Evolutionary conservation across 2,329 filamentous ascomycete genomes (phyloP).

Genomic region (Xylariaceae sp.): DNA sequence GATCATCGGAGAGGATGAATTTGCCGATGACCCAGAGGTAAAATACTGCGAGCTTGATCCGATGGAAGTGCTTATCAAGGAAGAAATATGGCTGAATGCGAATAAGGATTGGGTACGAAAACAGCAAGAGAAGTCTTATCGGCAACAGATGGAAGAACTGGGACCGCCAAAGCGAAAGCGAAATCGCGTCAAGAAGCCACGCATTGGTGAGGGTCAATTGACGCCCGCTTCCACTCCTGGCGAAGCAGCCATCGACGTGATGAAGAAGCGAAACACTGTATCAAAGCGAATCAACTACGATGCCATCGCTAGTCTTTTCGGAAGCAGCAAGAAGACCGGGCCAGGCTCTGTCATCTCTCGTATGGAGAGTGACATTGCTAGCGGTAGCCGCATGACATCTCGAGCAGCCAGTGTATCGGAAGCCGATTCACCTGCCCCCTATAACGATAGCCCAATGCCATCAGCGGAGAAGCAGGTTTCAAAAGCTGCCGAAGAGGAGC

Average conservation of each 20-base stretch:
- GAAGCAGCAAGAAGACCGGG: slow-evolving; percentile 39
- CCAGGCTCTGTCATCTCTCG: slow-evolving; percentile 45
- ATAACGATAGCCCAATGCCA: slow-evolving; percentile 2
- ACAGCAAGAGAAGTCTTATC: slow-evolving; percentile 77
- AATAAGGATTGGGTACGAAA: slow-evolving; percentile 90
- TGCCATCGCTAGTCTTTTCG: slow-evolving; percentile 54
- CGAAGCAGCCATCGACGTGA: slow-evolving; percentile 62
- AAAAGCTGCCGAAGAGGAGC: slow-evolving; percentile 30
- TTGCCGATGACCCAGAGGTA: slow-evolving; percentile 85
- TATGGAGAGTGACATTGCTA: slow-evolving; percentile 39
- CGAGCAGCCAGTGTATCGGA: slow-evolving; percentile 32
- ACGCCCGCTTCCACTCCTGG: slow-evolving; percentile 61
- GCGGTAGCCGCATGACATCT: slow-evolving; percentile 33
- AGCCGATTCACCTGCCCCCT: slow-evolving; percentile 27
- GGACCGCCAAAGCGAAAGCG: slow-evolving; percentile 53
- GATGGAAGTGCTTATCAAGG: slow-evolving; percentile 74
- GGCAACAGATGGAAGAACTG: slow-evolving; percentile 55
- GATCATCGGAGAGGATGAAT: slow-evolving; percentile 73
- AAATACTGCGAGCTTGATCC: slow-evolving; percentile 68
- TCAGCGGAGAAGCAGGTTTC: slow-evolving; percentile 31
- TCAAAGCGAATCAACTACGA: slow-evolving; percentile 73
- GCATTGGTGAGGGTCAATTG: slow-evolving; percentile 60
- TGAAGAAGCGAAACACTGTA: slow-evolving; percentile 58
- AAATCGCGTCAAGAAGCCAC: slow-evolving; percentile 43
- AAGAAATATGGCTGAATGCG: slow-evolving; percentile 87